These are phyloP conservation scores for Lipomyces kockii DNA, from an alignment of 805 yeast genomes.

Conservation along the genomic window DNA sequence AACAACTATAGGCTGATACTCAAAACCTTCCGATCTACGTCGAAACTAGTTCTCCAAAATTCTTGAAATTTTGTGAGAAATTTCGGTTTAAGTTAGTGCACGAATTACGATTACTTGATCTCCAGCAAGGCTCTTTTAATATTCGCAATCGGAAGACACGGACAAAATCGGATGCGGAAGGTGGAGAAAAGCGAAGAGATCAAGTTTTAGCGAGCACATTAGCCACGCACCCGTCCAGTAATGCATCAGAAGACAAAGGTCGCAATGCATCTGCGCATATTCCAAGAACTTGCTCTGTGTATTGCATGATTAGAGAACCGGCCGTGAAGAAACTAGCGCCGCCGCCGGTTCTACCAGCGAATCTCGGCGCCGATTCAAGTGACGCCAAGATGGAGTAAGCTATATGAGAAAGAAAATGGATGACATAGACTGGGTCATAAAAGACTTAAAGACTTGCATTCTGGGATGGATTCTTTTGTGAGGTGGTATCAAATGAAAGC, in stretches of 20 bases:
- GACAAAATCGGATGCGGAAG: background rate
- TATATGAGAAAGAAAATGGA: background rate
- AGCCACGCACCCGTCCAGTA: background rate
- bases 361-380: background rate
- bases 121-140: background rate
- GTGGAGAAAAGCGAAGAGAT: background rate
- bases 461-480: no score
- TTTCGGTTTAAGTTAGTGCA: conserved; percentile 29
- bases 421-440: no score
- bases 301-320: conserved; percentile 32
- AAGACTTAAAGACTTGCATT: no score
- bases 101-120: conserved; percentile 23
- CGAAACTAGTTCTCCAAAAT: conserved; percentile 13
- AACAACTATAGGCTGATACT: conserved; percentile 24
- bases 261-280: background rate
- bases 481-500: no score
- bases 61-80: conserved; percentile 14
- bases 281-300: conserved; percentile 24
- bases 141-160: background rate
- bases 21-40: conserved; percentile 30
- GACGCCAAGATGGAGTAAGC: background rate
- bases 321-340: conserved; percentile 18
- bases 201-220: background rate
- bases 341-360: conserved; percentile 4
- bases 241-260: background rate